Conservation (phyloP, 176 grass and related monocot species). For the Oryza longistaminata region DNA sequence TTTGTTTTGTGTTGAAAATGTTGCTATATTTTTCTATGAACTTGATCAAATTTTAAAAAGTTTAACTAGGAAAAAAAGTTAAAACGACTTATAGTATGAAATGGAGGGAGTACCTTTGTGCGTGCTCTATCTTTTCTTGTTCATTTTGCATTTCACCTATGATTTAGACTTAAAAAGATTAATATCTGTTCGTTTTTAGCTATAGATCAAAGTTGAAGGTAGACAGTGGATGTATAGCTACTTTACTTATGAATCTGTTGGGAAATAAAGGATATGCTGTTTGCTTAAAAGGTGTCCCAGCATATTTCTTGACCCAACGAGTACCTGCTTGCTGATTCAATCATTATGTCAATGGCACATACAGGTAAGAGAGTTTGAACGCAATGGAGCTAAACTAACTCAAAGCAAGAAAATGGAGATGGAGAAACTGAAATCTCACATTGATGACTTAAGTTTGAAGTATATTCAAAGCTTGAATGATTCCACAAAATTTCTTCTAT, state of each 20-base stretch:
- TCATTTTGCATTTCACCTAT: conserved; percentile 17
- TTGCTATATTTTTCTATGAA: too few species aligned
- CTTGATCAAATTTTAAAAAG: too few species aligned
- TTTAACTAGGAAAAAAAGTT: too few species aligned
- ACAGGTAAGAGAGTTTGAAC: conserved; percentile 95
- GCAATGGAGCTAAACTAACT: conserved; percentile 70
- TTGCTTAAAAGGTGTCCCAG: not conserved
- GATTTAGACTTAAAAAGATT: not conserved
- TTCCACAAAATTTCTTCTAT: conserved; percentile 63
- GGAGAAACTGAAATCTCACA: conserved; percentile 71
- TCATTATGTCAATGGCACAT: conserved; percentile 39
- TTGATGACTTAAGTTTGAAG: conserved; percentile 75
- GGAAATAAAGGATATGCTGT: not conserved
- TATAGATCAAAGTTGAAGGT: conserved; percentile 20
- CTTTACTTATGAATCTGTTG: not conserved
- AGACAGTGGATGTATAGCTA: not conserved
- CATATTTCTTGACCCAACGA: conserved; percentile 11
- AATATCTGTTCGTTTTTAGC: not conserved
- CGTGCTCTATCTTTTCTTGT: not conserved
- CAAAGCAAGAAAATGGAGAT: conserved; percentile 78
- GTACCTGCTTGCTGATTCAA: conserved; percentile 37
- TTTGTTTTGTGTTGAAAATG: too few species aligned
- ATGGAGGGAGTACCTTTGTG: not conserved
- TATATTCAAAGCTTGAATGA: conserved; percentile 78
- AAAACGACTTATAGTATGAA: too few species aligned